Conservation (phyloP, 2,329 filamentous ascomycete genomes). For the Seiridium cupressi region DNA sequence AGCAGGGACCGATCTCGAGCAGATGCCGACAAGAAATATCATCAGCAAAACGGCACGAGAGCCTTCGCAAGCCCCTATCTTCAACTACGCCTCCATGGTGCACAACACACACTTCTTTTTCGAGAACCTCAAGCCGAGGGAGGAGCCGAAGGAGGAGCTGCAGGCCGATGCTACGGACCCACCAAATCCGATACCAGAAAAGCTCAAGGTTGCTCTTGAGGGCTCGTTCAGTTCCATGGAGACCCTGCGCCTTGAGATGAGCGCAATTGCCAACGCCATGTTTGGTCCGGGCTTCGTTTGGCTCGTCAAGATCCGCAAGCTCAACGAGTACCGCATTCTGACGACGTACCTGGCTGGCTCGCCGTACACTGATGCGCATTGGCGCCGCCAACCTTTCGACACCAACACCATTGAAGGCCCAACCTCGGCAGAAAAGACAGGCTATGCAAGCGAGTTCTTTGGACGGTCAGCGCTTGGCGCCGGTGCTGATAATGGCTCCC, state of each 20-base stretch:
- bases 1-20: constrained; percentile 63
- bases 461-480: constrained; percentile 30
- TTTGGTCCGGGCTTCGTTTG: constrained; percentile 97
- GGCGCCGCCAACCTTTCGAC: constrained; percentile 67
- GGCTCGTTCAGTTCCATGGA: constrained; percentile 78
- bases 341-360: constrained; percentile 89
- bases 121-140: constrained; percentile 42
- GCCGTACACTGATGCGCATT: constrained; percentile 82
- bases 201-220: constrained; percentile 59
- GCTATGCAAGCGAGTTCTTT: constrained; percentile 34
- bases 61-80: constrained; percentile 72
- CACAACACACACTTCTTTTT: constrained; percentile 91
- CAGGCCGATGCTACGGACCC: background rate
- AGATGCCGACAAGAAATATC: constrained; percentile 63
- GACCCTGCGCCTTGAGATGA: constrained; percentile 75
- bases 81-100: constrained; percentile 97
- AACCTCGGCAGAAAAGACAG: constrained; percentile 23
- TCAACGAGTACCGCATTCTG: constrained; percentile 63
- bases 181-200: constrained; percentile 9
- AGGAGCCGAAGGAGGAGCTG: constrained; percentile 17
- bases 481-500: constrained; percentile 20
- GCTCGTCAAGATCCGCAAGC: constrained; percentile 65
- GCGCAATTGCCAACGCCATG: constrained; percentile 82
- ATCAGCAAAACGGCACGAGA: constrained; percentile 75
- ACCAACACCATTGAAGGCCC: constrained; percentile 60